These are phyloP conservation scores for Solanum chaucha DNA, from an alignment of 257 asterid species.

Conservation along the genomic window DNA sequence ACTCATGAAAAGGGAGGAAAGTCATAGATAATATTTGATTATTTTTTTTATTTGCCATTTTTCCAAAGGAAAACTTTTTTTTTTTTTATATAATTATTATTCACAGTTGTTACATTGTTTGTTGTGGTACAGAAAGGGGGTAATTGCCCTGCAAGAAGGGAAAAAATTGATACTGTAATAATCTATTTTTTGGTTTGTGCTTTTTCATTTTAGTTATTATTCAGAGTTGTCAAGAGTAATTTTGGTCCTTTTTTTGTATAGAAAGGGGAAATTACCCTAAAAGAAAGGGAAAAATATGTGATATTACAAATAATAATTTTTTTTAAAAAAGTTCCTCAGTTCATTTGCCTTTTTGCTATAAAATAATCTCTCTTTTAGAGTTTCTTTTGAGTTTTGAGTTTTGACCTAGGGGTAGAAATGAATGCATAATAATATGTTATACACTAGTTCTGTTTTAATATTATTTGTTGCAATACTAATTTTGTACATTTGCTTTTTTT, in stretches of 20 bases:
- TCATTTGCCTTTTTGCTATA: background rate
- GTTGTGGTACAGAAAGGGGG: background rate
- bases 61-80: background rate
- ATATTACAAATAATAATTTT: background rate
- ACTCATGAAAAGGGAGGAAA: conserved; percentile 28
- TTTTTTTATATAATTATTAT: background rate
- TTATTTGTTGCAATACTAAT: background rate
- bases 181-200: background rate
- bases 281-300: background rate
- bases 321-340: background rate
- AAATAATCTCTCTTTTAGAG: background rate
- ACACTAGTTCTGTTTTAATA: background rate
- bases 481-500: background rate
- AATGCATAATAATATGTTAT: background rate
- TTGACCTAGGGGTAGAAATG: background rate
- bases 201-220: background rate
- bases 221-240: background rate
- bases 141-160: background rate
- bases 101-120: background rate
- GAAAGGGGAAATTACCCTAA: background rate
- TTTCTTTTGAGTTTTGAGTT: no score
- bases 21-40: background rate
- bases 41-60: background rate
- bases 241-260: no score
- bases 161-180: background rate